These are phyloP conservation scores for Nitzschia putrida DNA, from an alignment of 108 stramenopile species.

Conservation along the genomic window DNA sequence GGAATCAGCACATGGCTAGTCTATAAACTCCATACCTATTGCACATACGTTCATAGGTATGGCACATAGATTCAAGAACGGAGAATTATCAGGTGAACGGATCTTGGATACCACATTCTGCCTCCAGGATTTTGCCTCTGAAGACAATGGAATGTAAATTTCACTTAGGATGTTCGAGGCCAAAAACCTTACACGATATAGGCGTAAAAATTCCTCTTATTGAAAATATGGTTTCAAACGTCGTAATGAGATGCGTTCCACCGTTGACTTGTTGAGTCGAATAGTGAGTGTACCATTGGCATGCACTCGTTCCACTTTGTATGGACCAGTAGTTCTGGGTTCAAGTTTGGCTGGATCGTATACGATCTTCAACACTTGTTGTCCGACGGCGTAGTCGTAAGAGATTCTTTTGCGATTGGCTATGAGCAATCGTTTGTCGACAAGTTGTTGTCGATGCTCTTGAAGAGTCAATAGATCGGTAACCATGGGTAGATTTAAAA, in stretches of 20 bases:
- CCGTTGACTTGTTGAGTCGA: not conserved
- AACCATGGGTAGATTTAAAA: constrained; percentile 35
- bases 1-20: too few species aligned
- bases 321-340: constrained; percentile 35
- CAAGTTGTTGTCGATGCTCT: constrained; percentile 19
- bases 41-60: too few species aligned
- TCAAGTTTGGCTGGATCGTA: constrained; percentile 37
- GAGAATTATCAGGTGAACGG: too few species aligned
- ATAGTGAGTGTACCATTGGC: constrained; percentile 48
- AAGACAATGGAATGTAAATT: too few species aligned
- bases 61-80: too few species aligned
- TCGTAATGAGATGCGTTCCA: not conserved
- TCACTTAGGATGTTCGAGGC: too few species aligned
- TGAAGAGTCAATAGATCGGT: constrained; percentile 9
- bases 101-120: too few species aligned
- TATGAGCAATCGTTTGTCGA: constrained; percentile 10
- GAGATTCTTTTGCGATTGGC: constrained; percentile 17
- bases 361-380: constrained; percentile 19
- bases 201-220: too few species aligned
- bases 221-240: not conserved
- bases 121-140: too few species aligned
- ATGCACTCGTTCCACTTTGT: constrained; percentile 34
- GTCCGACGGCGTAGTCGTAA: constrained; percentile 27
- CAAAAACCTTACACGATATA: too few species aligned
- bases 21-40: too few species aligned